These are phyloP conservation scores for Globisporangium cylindrosporum DNA, from an alignment of 352 stramenopile genomes.

Conservation along the genomic window DNA sequence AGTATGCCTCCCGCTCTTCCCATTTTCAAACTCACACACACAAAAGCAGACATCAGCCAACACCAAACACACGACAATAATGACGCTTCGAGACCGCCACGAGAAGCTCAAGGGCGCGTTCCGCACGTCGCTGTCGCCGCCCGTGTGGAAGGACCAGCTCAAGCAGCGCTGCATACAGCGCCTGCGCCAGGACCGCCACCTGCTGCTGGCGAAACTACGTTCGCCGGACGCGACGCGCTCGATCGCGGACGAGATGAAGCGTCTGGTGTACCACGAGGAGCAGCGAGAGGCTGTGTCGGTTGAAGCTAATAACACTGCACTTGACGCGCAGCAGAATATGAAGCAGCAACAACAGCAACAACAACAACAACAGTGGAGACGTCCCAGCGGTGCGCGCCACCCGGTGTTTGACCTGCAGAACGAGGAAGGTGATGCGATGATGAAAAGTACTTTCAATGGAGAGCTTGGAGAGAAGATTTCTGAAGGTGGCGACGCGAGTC, in stretches of 20 bases:
- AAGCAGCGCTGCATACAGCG: conserved; percentile 70
- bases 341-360: neutral
- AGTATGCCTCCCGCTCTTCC: neutral
- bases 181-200: conserved; percentile 52
- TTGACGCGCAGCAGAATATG: neutral
- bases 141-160: conserved; percentile 73
- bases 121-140: conserved; percentile 57
- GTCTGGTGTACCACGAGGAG: conserved; percentile 45
- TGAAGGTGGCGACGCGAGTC: conserved; percentile 6
- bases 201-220: conserved; percentile 63
- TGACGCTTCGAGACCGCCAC: conserved; percentile 17
- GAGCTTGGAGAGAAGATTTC: neutral
- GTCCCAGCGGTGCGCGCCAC: conserved; percentile 14
- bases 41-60: neutral
- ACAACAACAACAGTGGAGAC: neutral
- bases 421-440: conserved; percentile 11
- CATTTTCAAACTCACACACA: conserved; percentile 6
- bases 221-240: conserved; percentile 43
- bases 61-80: neutral
- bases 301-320: neutral
- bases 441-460: neutral
- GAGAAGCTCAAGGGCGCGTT: conserved; percentile 23
- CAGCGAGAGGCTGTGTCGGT: conserved; percentile 10
- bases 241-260: conserved; percentile 63
- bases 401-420: conserved; percentile 35